Base-by-base conservation (phyloP, 202 grass and related monocot species). In the Brachypodium distachyon region DNA sequence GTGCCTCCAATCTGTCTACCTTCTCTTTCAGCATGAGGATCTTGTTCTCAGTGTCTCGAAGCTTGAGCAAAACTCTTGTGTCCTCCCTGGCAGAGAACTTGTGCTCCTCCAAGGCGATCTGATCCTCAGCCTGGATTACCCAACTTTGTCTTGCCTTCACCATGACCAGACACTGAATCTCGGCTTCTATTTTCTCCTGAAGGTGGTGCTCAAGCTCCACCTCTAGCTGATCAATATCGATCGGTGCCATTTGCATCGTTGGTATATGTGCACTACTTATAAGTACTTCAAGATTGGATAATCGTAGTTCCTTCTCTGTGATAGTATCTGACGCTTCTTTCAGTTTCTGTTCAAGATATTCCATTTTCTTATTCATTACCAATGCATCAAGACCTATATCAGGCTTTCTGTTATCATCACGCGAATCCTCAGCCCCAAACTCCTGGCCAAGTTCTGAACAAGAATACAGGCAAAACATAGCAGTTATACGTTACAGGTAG, bases 141-240 rank as follows among this genome's bases (percentile, higher is more conserved):
- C 91, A 93, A 18, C 22, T 93, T 48, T 86, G 82, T 19, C 79
- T 83, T 0, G 87, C 48, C 53, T 82, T 90, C 81, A 37, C 33
- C 82, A 93, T 85, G 38, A 93, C 67, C 26, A 90, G 7, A 4
- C 51, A 90, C 38, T 83, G 75, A 22, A 90, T 79, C 40, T 93
- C 91, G 34, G 85, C 75, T 38, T 90, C 66, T 26, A 93, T 63
- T 34, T 83, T 83, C 53, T 87, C 88, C 79, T 63, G 46, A 38
- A 93, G 79, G 14, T 85, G 79, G 21, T 21, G 42, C 3, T 88
- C 87, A 2, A 93, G 65, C 51, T 93, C 91, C 22, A 18, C n/a
- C 48, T 90, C 85, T 51, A 93, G 13, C 71, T 80, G 55, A 70
- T 77, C 77, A 3, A 71, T 70, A 38, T 77, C 74, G 41, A 62